Evolutionary conservation across 306 rosid genomes (phyloP).

Genomic region (Leucaena leucocephala): DNA sequence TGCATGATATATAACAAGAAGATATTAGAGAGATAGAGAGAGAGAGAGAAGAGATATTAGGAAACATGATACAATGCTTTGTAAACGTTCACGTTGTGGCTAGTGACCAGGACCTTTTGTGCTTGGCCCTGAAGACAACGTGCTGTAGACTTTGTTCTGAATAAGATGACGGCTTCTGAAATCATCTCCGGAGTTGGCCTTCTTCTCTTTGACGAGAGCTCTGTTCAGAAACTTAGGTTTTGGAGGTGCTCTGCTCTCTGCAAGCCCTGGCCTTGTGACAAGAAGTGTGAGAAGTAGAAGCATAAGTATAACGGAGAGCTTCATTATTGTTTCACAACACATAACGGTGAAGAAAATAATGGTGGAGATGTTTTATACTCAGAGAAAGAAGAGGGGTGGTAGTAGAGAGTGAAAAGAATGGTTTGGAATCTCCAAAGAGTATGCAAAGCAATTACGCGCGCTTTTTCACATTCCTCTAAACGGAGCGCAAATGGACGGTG

Average conservation of each 20-base stretch:
- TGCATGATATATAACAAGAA: background rate
- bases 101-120: slow-evolving; percentile 81
- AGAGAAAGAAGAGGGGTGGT: slow-evolving; percentile 18
- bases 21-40: background rate
- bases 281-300: slow-evolving; percentile 33
- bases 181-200: background rate
- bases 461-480: slow-evolving; percentile 32
- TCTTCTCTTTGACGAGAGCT: slow-evolving; percentile 20
- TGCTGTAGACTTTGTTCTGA: slow-evolving; percentile 43
- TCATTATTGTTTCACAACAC: slow-evolving; percentile 44
- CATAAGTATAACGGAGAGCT: slow-evolving; percentile 35
- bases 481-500: slow-evolving; percentile 60
- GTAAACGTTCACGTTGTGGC: background rate
- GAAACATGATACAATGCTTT: background rate
- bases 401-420: slow-evolving; percentile 27
- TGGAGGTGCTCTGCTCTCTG: slow-evolving; percentile 46
- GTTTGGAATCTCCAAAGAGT: slow-evolving; percentile 56
- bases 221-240: background rate
- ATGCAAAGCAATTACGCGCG: slow-evolving; percentile 23
- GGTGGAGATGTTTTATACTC: slow-evolving; percentile 31
- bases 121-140: slow-evolving; percentile 85
- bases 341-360: slow-evolving; percentile 28
- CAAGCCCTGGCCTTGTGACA: slow-evolving; percentile 35
- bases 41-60: background rate
- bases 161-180: slow-evolving; percentile 34